These are phyloP conservation scores for Collybia sordida DNA, from an alignment of 768 basidiomycete genomes.

Conservation along the genomic window DNA sequence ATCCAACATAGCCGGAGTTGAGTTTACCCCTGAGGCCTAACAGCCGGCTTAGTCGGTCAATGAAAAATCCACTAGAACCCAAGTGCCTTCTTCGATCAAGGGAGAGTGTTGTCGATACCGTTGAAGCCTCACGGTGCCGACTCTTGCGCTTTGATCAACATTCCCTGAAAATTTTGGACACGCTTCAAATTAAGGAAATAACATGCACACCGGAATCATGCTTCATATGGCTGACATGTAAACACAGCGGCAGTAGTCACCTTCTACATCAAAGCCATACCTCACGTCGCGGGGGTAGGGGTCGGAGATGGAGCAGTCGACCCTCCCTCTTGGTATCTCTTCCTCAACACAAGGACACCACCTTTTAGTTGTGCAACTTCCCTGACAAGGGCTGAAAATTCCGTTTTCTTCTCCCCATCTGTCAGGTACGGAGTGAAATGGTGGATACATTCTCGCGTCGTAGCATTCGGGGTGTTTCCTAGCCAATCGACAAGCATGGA, in stretches of 20 bases:
- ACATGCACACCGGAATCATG: neutral
- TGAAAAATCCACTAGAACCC: too few relatives aligned
- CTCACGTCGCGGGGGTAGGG: conserved; percentile 5
- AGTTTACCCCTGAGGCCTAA: too few relatives aligned
- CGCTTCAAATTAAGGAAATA: neutral
- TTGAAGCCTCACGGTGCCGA: too few relatives aligned
- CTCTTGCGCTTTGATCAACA: too few relatives aligned
- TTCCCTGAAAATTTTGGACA: too few relatives aligned
- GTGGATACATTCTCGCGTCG: conserved; percentile 77
- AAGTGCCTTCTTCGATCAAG: too few relatives aligned
- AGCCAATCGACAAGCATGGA: conserved; percentile 77
- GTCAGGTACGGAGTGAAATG: conserved; percentile 77
- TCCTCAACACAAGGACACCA: conserved; percentile 59
- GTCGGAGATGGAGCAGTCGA: conserved; percentile 37
- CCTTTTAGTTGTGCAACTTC: conserved; percentile 74
- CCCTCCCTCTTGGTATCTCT: conserved; percentile 30
- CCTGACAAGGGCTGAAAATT: conserved; percentile 78
- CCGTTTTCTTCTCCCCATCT: conserved; percentile 65
- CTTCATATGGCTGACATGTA: neutral
- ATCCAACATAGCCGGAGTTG: too few relatives aligned
- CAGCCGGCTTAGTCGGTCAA: too few relatives aligned
- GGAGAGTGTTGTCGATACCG: too few relatives aligned
- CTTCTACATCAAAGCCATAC: neutral
- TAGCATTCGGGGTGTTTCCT: conserved; percentile 63
- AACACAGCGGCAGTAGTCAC: neutral